phyloP scores from a whole-genome alignment of 1,139 yeast species.

The Chernovozyma sophiae-reginae region DNA sequence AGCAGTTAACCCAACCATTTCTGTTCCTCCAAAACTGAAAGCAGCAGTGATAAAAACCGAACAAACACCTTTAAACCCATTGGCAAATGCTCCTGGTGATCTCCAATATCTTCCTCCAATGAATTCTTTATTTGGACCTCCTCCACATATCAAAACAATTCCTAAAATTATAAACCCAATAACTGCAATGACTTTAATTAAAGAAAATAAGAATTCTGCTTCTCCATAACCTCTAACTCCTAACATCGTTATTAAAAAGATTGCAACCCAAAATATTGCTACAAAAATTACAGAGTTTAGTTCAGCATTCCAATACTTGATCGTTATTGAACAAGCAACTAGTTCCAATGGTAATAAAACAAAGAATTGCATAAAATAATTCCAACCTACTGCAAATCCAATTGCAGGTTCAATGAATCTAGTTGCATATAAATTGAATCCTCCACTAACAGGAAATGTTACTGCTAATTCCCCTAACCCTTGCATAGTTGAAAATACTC shows the following conservation, averaged over 20 bases:
- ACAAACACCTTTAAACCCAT: constrained; percentile 42
- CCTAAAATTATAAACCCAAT: constrained; percentile 39
- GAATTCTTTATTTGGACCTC: constrained; percentile 33
- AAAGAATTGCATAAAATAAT: constrained; percentile 38
- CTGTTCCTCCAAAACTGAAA: constrained; percentile 41
- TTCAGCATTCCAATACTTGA: constrained; percentile 35
- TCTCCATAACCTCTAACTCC: constrained; percentile 45
- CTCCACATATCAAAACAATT: constrained; percentile 40
- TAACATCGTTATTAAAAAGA: constrained; percentile 33
- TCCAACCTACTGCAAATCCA: constrained; percentile 45
- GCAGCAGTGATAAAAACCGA: constrained; percentile 42
- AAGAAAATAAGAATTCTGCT: constrained; percentile 37
- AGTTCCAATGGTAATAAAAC: constrained; percentile 32
- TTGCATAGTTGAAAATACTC: constrained; percentile 33
- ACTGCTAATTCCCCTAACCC: constrained; percentile 38
- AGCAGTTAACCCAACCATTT: constrained; percentile 39
- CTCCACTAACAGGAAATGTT: constrained; percentile 39
- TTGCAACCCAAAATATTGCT: constrained; percentile 32
- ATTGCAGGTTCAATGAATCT: constrained; percentile 38
- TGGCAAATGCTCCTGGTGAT: constrained; percentile 38
- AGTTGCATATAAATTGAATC: constrained; percentile 36
- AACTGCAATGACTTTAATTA: constrained; percentile 36
- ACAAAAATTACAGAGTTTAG: constrained; percentile 40
- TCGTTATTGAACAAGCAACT: constrained; percentile 38
- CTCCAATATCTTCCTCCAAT: constrained; percentile 40